Conservation (phyloP, 2,329 filamentous ascomycete genomes). For the Teratosphaeria zuluensis region DNA sequence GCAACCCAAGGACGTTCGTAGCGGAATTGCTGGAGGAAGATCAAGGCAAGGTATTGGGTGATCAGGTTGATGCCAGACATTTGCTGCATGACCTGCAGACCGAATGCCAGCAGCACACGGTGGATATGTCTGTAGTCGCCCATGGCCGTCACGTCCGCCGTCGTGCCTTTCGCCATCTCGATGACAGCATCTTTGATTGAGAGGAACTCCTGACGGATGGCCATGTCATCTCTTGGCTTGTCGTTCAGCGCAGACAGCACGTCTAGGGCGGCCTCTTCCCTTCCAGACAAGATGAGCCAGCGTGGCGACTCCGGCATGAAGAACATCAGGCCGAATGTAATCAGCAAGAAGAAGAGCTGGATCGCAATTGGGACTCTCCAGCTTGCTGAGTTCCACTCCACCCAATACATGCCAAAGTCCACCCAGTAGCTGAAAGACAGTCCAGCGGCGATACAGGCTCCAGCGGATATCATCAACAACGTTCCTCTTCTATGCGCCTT, state of each 20-base stretch:
- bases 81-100: constrained; percentile 14
- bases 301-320: constrained; percentile 47
- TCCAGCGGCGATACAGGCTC: constrained; percentile 36
- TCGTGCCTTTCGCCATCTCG: constrained; percentile 35
- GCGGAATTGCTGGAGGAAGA: constrained; percentile 35
- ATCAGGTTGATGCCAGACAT: constrained; percentile 17
- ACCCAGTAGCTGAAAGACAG: constrained; percentile 41
- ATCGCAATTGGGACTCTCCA: constrained; percentile 33
- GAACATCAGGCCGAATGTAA: constrained; percentile 12
- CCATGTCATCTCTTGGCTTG: background rate
- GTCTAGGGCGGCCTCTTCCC: constrained; percentile 36
- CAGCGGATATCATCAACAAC: constrained; percentile 39
- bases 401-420: constrained; percentile 29
- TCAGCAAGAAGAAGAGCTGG: constrained; percentile 34
- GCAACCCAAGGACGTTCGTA: constrained; percentile 30
- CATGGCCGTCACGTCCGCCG: constrained; percentile 43
- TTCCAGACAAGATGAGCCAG: constrained; percentile 45
- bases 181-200: constrained; percentile 26
- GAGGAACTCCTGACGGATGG: constrained; percentile 32
- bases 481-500: constrained; percentile 40
- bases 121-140: constrained; percentile 19
- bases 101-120: background rate
- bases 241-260: background rate
- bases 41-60: constrained; percentile 36
- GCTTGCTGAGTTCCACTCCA: constrained; percentile 27